These are phyloP conservation scores for Xylariaceae sp. DNA, from an alignment of 2,329 filamentous ascomycete genomes.

Conservation along the genomic window DNA sequence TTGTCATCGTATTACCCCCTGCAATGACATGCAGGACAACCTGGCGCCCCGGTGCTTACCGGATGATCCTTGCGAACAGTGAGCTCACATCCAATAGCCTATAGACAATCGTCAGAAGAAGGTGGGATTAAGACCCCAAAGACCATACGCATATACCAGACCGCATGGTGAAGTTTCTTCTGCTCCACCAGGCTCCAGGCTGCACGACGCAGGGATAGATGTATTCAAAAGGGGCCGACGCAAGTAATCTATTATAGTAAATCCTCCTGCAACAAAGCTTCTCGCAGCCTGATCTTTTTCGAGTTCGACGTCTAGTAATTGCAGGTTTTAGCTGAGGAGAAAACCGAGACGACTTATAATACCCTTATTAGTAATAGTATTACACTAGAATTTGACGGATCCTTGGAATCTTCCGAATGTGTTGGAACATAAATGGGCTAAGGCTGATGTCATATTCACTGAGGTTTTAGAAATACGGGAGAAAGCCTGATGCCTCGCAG, in stretches of 20 bases:
- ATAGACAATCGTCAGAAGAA: not conserved
- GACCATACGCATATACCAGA: not conserved
- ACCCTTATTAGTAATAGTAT: too few relatives aligned
- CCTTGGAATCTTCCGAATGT: too few relatives aligned
- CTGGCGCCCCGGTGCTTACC: constrained; percentile 14
- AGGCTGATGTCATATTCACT: too few relatives aligned
- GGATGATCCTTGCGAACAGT: constrained; percentile 14
- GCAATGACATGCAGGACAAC: constrained; percentile 19
- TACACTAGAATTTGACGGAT: too few relatives aligned
- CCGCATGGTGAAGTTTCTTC: constrained; percentile 7
- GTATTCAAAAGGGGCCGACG: not conserved
- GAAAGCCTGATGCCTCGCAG: constrained; percentile 5
- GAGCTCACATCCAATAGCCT: constrained; percentile 6
- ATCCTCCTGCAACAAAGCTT: too few relatives aligned
- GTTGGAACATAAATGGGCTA: too few relatives aligned
- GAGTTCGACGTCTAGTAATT: too few relatives aligned
- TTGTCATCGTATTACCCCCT: constrained; percentile 31
- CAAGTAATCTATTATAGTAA: not conserved
- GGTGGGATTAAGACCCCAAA: constrained; percentile 9
- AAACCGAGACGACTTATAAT: too few relatives aligned
- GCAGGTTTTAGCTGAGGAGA: not conserved
- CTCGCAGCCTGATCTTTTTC: constrained; percentile 6
- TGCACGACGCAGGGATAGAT: constrained; percentile 17
- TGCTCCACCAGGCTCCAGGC: not conserved
- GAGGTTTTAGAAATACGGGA: too few relatives aligned